Conservation (phyloP, 2,329 filamentous ascomycete species). For the Colletotrichum magnum region DNA sequence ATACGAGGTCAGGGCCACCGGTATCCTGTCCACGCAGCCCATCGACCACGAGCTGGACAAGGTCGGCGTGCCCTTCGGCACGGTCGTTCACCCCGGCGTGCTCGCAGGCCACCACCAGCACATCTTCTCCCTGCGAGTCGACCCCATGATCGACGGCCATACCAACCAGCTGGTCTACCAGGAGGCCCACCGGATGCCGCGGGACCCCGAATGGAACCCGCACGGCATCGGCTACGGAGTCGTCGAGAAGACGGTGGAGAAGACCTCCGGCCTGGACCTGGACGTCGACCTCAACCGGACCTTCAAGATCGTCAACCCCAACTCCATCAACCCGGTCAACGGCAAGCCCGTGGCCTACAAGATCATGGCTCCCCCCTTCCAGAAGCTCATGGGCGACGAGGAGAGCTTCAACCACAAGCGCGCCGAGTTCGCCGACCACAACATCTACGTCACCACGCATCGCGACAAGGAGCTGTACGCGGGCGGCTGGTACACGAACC, state of each 20-base stretch:
- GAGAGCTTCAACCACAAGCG: slow-evolving; percentile 38
- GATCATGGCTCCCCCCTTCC: slow-evolving; percentile 35
- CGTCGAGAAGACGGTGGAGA: slow-evolving; percentile 32
- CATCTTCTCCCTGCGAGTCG: slow-evolving; percentile 78
- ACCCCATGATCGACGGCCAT: slow-evolving; percentile 73
- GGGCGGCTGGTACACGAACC: slow-evolving; percentile 38
- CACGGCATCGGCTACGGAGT: slow-evolving; percentile 38
- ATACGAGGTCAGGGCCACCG: slow-evolving; percentile 75
- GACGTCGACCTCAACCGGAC: slow-evolving; percentile 32
- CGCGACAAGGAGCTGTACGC: slow-evolving; percentile 35
- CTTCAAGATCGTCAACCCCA: slow-evolving; percentile 40
- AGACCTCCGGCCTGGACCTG: slow-evolving; percentile 20
- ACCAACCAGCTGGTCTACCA: slow-evolving; percentile 69
- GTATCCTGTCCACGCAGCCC: slow-evolving; percentile 69
- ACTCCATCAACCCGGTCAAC: slow-evolving; percentile 37
- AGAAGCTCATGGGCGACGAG: slow-evolving; percentile 35
- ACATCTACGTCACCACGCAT: slow-evolving; percentile 39
- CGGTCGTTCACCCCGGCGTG: slow-evolving; percentile 72
- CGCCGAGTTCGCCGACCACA: slow-evolving; percentile 38
- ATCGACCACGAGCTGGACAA: slow-evolving; percentile 69
- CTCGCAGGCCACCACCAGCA: slow-evolving; percentile 74
- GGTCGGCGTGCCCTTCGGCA: slow-evolving; percentile 65
- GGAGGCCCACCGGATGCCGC: slow-evolving; percentile 35
- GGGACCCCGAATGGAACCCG: slow-evolving; percentile 33
- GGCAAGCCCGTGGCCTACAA: slow-evolving; percentile 41